Conservation (phyloP, 345 rosid genomes). For the Anacardium occidentale region DNA sequence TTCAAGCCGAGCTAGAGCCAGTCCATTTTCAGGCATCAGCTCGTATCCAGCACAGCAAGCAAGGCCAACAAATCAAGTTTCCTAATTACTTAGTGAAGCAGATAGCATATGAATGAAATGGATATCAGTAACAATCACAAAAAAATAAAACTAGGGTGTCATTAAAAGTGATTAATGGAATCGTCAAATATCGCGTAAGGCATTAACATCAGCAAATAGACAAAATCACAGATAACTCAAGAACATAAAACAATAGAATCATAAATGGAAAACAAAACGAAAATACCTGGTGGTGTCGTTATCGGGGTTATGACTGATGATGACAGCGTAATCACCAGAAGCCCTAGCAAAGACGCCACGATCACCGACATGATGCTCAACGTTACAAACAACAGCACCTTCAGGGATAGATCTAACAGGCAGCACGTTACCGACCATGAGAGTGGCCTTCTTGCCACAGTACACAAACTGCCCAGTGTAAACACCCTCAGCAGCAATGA, state of each 20-base stretch:
- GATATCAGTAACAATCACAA: no score
- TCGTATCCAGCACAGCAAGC: no score
- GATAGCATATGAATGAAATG: no score
- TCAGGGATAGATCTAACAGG: constrained; percentile 63
- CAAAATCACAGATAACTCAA: neutral
- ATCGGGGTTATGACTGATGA: constrained; percentile 66
- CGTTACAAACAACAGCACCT: constrained; percentile 72
- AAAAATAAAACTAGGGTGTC: no score
- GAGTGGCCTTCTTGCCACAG: constrained; percentile 56
- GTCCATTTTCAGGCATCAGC: no score
- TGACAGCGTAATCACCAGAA: constrained; percentile 65
- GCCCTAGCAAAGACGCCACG: constrained; percentile 60
- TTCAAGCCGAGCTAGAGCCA: no score
- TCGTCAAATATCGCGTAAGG: no score
- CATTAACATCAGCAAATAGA: no score
- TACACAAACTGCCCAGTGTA: constrained; percentile 57
- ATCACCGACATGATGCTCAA: constrained; percentile 74
- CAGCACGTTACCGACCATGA: constrained; percentile 54
- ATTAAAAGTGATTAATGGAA: no score
- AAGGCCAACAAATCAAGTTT: no score
- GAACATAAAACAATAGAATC: neutral
- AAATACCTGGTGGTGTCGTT: constrained; percentile 58
- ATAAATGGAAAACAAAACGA: neutral
- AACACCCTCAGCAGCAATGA: constrained; percentile 65
- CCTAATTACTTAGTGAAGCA: no score